Conservation (phyloP, 1,284 basidiomycete species). For the Pseudozyma sp. region DNA sequence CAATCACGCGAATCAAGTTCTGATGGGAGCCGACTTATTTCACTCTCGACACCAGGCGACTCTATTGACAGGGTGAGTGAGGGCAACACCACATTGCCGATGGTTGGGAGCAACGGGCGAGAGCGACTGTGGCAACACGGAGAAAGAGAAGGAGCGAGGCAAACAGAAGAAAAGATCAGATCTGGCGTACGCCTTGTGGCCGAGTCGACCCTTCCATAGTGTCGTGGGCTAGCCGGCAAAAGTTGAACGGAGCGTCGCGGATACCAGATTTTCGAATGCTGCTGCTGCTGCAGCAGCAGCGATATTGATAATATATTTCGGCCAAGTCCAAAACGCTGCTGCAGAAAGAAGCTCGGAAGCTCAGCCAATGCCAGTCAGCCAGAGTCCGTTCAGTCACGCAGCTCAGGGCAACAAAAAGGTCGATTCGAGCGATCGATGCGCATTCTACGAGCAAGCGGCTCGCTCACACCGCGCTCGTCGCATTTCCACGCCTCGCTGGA, state of each 20-base stretch:
- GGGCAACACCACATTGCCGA: no score
- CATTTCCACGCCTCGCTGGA: constrained; percentile 1
- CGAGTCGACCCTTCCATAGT: no score
- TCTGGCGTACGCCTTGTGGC: no score
- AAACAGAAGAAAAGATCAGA: no score
- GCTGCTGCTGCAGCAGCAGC: background rate
- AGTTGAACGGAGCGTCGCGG: constrained; percentile 3
- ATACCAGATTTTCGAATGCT: constrained; percentile 3
- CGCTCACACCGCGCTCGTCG: constrained; percentile 1
- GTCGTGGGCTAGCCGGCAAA: no score
- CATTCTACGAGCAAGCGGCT: constrained; percentile 1
- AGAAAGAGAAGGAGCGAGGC: no score
- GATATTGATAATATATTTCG: constrained; percentile 2
- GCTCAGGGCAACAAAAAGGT: background rate
- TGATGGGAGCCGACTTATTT: no score
- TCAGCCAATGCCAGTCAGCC: background rate
- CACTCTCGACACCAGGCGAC: no score
- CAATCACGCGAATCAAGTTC: no score
- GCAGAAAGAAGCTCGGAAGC: background rate
- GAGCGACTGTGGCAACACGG: no score
- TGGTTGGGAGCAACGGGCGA: no score
- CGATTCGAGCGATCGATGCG: constrained; percentile 12
- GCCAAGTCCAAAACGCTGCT: background rate
- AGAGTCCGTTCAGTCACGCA: background rate
- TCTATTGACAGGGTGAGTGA: no score